phyloP scores from a whole-genome alignment of 352 stramenopile species.

The Phytophthora agathidicida region DNA sequence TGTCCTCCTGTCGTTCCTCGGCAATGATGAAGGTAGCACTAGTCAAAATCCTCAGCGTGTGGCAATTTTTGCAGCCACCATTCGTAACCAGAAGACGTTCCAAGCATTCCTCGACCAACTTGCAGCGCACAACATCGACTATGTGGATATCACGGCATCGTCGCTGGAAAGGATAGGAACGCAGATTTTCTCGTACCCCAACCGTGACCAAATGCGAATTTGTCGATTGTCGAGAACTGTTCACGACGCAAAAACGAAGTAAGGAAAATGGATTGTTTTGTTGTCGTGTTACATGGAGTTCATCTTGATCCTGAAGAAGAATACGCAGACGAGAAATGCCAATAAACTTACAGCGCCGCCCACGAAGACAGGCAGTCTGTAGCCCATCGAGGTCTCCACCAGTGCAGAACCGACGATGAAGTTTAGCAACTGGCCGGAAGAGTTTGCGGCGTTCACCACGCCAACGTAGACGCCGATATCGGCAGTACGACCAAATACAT shows the following conservation, averaged over 20 bases:
- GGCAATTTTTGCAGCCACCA: slow-evolving; percentile 80
- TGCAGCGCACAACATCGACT: slow-evolving; percentile 53
- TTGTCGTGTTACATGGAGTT: slow-evolving; percentile 37
- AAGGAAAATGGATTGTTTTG: slow-evolving; percentile 3
- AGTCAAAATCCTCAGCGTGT: slow-evolving; percentile 22
- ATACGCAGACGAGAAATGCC: slow-evolving; percentile 32
- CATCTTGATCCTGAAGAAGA: slow-evolving; percentile 53
- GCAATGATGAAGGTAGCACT: slow-evolving; percentile 2
- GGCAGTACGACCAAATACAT: slow-evolving; percentile 43
- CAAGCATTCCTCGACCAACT: slow-evolving; percentile 75
- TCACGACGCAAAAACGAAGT: slow-evolving; percentile 2
- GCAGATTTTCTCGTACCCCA: slow-evolving; percentile 62
- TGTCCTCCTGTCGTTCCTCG: slow-evolving; percentile 66
- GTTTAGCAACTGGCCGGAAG: slow-evolving; percentile 58
- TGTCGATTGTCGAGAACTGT: slow-evolving; percentile 53
- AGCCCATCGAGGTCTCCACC: slow-evolving; percentile 48
- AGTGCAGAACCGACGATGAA: slow-evolving; percentile 51
- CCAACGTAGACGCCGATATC: slow-evolving; percentile 60
- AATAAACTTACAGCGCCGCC: slow-evolving; percentile 44
- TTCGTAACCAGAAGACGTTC: slow-evolving; percentile 81
- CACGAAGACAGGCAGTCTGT: slow-evolving; percentile 48
- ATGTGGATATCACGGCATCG: slow-evolving; percentile 63
- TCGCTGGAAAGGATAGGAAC: slow-evolving; percentile 47
- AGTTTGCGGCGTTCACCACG: slow-evolving; percentile 60
- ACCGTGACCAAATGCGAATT: slow-evolving; percentile 73